Base-by-base conservation (phyloP, 345 rosid species). In the Xanthoceras sorbifolium region DNA sequence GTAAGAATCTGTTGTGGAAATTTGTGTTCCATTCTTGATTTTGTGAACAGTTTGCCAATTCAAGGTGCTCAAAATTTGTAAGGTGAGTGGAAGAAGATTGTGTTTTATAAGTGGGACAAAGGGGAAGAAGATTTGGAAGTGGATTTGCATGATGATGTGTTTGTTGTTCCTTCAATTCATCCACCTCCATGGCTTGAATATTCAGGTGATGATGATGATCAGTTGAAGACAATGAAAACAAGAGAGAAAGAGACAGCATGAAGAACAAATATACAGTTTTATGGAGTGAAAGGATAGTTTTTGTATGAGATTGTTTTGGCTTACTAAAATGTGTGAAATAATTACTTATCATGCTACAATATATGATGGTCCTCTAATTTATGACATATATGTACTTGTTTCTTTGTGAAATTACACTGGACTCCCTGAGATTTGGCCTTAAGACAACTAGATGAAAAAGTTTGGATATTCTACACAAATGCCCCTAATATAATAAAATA, bases 1-100 rank as follows among this genome's bases (percentile, higher is more conserved):
- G 10, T 9, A 69, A 48, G 71, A 85, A 54, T 54, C 80, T 79
- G 26, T 38, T 48, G 14, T 66, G 67, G 72, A 68, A 70, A 66
- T 31, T 52, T 18, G 85, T 73, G 78, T 71, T 68, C 66, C 86
- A 80, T 64, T 88, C 83, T 52, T 74, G 88, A 68, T 85, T 78
- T 1, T 79, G 84, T 62, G 80, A 54, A n/a, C 82, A 42, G 75
- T 70, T 76, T 69, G 82, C 84, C 22, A 85, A 81, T 31, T 78
- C 83, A 60, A 55, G 29, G 8, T 63, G 64, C 67, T 71, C 73
- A 81, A 64, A 61, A 74, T 76, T 76, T 2, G 75, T 23, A 1
- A 72, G 64, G 15, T 67, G 72, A 52, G 67, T 44, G 6, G 63
- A 71, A 36, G 78, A 55, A 32, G 70, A 34, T 32, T 68, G 57